These are phyloP conservation scores for Phytopythium sindhum DNA, from an alignment of 352 stramenopile genomes.

Conservation along the genomic window DNA sequence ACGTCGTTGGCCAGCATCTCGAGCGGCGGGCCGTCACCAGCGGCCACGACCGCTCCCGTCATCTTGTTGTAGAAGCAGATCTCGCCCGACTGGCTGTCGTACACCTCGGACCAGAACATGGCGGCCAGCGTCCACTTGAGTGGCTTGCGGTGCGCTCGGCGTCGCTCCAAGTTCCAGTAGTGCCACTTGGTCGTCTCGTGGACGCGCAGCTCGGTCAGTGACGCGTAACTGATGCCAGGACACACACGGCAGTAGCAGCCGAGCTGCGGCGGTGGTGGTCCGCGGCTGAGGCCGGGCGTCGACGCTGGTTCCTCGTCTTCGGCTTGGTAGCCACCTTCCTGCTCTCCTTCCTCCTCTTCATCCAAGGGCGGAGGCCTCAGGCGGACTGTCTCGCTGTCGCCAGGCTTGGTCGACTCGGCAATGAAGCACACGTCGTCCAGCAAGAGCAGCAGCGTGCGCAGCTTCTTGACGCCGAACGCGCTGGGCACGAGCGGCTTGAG, in stretches of 20 bases:
- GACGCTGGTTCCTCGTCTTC: slow-evolving; percentile 4
- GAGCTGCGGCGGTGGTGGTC: slow-evolving; percentile 41
- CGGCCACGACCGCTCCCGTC: slow-evolving; percentile 56
- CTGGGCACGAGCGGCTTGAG: slow-evolving; percentile 57
- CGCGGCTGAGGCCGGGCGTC: background rate
- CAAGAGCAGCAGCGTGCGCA: slow-evolving; percentile 54
- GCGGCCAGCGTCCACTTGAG: slow-evolving; percentile 53
- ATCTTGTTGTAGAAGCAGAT: slow-evolving; percentile 76
- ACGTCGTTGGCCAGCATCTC: slow-evolving; percentile 75
- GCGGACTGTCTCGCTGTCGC: slow-evolving; percentile 62
- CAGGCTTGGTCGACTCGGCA: slow-evolving; percentile 39
- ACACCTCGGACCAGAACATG: slow-evolving; percentile 74
- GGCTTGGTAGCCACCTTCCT: background rate
- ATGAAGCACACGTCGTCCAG: slow-evolving; percentile 56
- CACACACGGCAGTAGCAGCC: slow-evolving; percentile 55
- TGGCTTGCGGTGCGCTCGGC: slow-evolving; percentile 30
- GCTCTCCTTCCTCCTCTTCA: slow-evolving; percentile 19
- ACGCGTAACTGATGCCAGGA: slow-evolving; percentile 65
- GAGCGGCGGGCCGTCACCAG: slow-evolving; percentile 34
- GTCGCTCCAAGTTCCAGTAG: slow-evolving; percentile 55
- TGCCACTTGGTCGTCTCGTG: slow-evolving; percentile 83
- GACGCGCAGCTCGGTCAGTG: slow-evolving; percentile 42
- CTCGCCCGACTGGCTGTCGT: slow-evolving; percentile 52
- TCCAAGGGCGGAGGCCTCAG: slow-evolving; percentile 42
- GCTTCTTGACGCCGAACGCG: slow-evolving; percentile 73